phyloP scores from a whole-genome alignment of 495 filamentous ascomycete genomes.

The Lasiosphaeriaceae sp. region DNA sequence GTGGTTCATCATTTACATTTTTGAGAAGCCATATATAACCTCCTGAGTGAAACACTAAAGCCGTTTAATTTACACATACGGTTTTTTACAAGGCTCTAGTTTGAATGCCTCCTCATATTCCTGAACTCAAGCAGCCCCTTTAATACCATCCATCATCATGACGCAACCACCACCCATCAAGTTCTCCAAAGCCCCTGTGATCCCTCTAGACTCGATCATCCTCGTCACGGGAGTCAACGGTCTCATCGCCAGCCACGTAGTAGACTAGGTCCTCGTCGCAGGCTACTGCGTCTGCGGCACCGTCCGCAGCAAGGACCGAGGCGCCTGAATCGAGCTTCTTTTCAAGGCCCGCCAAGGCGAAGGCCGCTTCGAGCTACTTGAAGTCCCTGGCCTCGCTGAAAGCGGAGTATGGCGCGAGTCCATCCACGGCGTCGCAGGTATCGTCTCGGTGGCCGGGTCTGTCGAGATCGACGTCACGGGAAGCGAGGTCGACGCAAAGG shows the following conservation, averaged over 20 bases:
- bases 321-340: slow-evolving; percentile 35
- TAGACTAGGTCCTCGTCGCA: slow-evolving; percentile 40
- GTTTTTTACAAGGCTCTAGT: no score
- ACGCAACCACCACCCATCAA: not conserved
- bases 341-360: slow-evolving; percentile 38
- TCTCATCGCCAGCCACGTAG: slow-evolving; percentile 48
- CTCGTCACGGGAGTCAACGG: slow-evolving; percentile 55
- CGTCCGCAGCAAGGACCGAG: slow-evolving; percentile 36
- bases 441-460: slow-evolving; percentile 12
- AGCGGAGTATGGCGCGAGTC: slow-evolving; percentile 34
- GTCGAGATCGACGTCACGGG: slow-evolving; percentile 1
- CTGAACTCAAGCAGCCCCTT: no score
- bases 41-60: no score
- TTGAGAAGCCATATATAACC: no score
- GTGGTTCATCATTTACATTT: no score
- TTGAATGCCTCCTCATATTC: no score
- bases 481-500: slow-evolving; percentile 8
- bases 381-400: slow-evolving; percentile 35
- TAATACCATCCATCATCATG: no score
- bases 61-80: no score
- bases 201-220: slow-evolving; percentile 19
- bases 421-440: slow-evolving; percentile 30
- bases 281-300: slow-evolving; percentile 51
- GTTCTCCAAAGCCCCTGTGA: slow-evolving; percentile 10
- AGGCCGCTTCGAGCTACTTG: slow-evolving; percentile 31